Evolutionary conservation across 2,329 filamentous ascomycete genomes (phyloP).

Genomic region (Madurella fahalii): DNA sequence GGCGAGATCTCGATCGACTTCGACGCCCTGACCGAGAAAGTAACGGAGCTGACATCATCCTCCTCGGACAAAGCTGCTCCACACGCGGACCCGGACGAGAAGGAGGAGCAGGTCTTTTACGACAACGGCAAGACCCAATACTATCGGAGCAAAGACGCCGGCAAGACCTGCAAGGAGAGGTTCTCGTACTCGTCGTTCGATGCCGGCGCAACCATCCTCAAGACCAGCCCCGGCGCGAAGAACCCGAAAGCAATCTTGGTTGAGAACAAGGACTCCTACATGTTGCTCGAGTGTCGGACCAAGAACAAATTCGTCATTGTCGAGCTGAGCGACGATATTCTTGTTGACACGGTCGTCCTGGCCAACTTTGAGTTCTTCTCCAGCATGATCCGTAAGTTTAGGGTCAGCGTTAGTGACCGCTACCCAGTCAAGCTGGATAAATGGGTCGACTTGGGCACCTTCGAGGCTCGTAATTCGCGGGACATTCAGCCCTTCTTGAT

Average conservation of each 20-base stretch:
- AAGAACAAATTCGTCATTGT: slow-evolving; percentile 92
- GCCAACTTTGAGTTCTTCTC: slow-evolving; percentile 99
- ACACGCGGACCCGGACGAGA: slow-evolving; percentile 27
- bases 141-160: slow-evolving; percentile 82
- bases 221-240: slow-evolving; percentile 81
- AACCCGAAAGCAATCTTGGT: slow-evolving; percentile 84
- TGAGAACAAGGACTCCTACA: slow-evolving; percentile 98
- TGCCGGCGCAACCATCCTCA: slow-evolving; percentile 87
- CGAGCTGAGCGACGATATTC: slow-evolving; percentile 79
- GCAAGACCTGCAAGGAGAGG: slow-evolving; percentile 94
- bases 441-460: slow-evolving; percentile 84
- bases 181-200: slow-evolving; percentile 98
- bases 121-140: slow-evolving; percentile 49
- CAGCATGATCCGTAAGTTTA: slow-evolving; percentile 88
- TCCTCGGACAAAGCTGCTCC: slow-evolving; percentile 27
- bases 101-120: slow-evolving; percentile 42
- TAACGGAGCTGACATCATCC: slow-evolving; percentile 40
- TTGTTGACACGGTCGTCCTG: slow-evolving; percentile 93
- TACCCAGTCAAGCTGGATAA: slow-evolving; percentile 90
- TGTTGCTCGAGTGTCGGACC: slow-evolving; percentile 85
- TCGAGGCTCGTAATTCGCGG: slow-evolving; percentile 86
- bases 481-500: slow-evolving; percentile 93
- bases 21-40: slow-evolving; percentile 44
- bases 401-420: slow-evolving; percentile 87
- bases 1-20: slow-evolving; percentile 69